These are phyloP conservation scores for Entamoeba invadens DNA, from an alignment of 208 protist species.

Conservation along the genomic window DNA sequence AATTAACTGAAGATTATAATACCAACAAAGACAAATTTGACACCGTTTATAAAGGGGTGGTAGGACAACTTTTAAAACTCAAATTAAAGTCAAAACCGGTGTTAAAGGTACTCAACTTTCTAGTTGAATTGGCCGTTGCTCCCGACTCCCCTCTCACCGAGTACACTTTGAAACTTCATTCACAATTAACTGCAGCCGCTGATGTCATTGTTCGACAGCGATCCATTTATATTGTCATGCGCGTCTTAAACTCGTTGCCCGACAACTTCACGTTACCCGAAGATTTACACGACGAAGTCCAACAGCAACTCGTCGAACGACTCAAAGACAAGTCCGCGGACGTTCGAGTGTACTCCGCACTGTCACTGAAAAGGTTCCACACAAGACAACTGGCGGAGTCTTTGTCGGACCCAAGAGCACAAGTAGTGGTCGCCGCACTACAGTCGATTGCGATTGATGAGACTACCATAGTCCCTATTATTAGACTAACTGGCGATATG, in stretches of 20 bases:
- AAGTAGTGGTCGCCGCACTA: background rate
- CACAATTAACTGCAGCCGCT: background rate
- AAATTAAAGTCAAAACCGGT: background rate
- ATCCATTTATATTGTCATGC: background rate
- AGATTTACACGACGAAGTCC: background rate
- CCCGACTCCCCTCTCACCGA: background rate
- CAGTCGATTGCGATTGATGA: background rate
- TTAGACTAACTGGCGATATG: background rate
- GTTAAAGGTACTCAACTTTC: background rate
- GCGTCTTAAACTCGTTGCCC: background rate
- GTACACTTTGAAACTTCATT: background rate
- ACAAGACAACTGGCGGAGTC: background rate
- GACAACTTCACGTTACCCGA: background rate
- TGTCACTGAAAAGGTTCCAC: background rate
- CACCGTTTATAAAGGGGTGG: background rate
- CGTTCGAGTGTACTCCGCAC: background rate
- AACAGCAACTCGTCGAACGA: background rate
- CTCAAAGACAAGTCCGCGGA: background rate
- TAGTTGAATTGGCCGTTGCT: background rate
- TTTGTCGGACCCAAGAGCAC: background rate
- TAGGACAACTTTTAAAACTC: background rate
- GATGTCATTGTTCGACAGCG: background rate
- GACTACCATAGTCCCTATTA: background rate
- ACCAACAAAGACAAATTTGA: background rate
- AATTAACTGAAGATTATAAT: background rate